Base-by-base conservation (phyloP, 345 rosid genomes). In the Eucalyptus marginata region DNA sequence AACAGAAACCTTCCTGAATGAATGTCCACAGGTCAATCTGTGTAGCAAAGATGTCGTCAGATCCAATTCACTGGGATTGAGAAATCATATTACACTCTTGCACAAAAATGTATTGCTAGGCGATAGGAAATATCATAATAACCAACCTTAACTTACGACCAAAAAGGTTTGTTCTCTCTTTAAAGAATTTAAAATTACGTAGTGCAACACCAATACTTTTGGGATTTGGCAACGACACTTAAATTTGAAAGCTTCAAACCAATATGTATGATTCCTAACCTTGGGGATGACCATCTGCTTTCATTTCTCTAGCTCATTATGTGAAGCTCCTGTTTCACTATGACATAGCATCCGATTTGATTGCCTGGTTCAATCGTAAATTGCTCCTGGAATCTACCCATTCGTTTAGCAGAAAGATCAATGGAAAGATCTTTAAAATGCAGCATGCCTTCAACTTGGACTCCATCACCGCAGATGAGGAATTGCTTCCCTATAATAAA, bases 381-480 rank as follows among this genome's bases (percentile, higher is more conserved):
- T 89, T 97, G 98, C 91, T 96, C 99, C 90, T 94, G 94, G 89
- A 97, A 97, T 29, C 94, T 94, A 86, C 99, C 99, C 94, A 95
- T 96, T 24, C 96, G 95, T 92, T 94, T 93, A 91, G 94, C 92
- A 27, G 96, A 91, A 13, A 97, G 87, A 92, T 97, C 99, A 10
- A 96, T 94, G 5, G 96, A 93, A 62, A 96, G 96, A 92, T 97
- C 99, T 91, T 93, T 95, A 87, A 96, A 93, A 94, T 95, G 94
- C 3, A 98, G 98, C 93, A 95, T 92, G 81, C 99, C 99, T 89
- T 97, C 98, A 29, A 93, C 98, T 91, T 97, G 99, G 90, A 97
- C 89, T 56, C 99, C 98, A 86, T 96, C 97, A 16, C 99, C 99
- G 64, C 99, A 97, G 8, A 97, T 96, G 86, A 97, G 95, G 91